Conservation (phyloP, 768 basidiomycete species). For the Mycena vitilis region DNA sequence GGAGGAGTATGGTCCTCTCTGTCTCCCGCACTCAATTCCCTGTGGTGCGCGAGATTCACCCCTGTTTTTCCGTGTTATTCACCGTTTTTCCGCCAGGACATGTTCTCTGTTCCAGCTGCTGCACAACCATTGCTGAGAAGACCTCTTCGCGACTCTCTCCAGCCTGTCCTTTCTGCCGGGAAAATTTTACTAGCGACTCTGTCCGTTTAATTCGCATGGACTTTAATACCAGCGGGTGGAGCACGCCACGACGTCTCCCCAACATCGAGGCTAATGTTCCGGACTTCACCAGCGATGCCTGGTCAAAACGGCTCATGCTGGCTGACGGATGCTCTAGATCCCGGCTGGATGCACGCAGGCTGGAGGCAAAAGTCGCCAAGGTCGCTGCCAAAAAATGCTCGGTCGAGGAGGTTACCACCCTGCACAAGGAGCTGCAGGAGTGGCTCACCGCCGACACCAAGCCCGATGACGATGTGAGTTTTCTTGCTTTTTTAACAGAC, state of each 20-base stretch:
- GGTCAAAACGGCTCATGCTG: slow-evolving; percentile 59
- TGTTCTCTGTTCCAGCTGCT: slow-evolving; percentile 82
- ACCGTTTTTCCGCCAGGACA: slow-evolving; percentile 64
- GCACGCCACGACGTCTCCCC: slow-evolving; percentile 70
- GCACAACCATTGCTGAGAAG: slow-evolving; percentile 86
- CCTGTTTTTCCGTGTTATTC: slow-evolving; percentile 41
- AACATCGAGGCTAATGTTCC: slow-evolving; percentile 57
- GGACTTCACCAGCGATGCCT: slow-evolving; percentile 50
- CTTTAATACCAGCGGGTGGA: slow-evolving; percentile 75
- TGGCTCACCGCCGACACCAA: slow-evolving; percentile 76
- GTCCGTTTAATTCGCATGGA: slow-evolving; percentile 86
- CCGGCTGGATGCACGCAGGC: slow-evolving; percentile 68
- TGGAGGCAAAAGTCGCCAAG: slow-evolving; percentile 83
- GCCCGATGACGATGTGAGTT: slow-evolving; percentile 72
- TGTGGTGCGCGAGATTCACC: slow-evolving; percentile 67
- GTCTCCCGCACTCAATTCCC: slow-evolving; percentile 82
- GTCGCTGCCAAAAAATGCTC: slow-evolving; percentile 89
- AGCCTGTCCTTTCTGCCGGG: slow-evolving; percentile 88
- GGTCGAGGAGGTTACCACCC: slow-evolving; percentile 83
- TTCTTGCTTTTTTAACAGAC: slow-evolving; percentile 35
- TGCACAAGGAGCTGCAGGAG: slow-evolving; percentile 83
- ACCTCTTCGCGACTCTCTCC: slow-evolving; percentile 76
- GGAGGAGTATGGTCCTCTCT: slow-evolving; percentile 83
- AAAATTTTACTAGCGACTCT: slow-evolving; percentile 72
- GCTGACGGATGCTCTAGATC: slow-evolving; percentile 57